Percentiles rank a stretch among this genome's conserved stretches.
These are phyloP conservation scores for Chenopodium quinoa DNA, from an alignment of 148 eudicot species.

Conservation along the genomic window DNA sequence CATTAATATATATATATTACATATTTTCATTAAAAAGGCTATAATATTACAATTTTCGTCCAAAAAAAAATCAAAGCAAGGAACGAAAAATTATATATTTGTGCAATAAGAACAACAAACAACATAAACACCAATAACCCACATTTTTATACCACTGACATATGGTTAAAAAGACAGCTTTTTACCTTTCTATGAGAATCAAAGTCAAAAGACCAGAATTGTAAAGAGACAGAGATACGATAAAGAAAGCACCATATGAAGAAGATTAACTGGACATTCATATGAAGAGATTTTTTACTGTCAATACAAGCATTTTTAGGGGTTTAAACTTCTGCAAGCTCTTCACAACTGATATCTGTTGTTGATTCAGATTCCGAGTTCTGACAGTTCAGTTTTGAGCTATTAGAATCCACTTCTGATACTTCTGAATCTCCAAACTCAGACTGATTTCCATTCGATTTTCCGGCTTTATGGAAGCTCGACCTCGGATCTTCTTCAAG, in stretches of 20 bases:
- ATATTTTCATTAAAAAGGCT: too few relatives aligned
- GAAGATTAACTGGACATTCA: neutral
- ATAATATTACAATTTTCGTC: too few relatives aligned
- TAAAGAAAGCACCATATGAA: neutral
- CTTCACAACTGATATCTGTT: constrained; percentile 9
- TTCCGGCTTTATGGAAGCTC: constrained; percentile 32
- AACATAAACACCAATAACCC: neutral
- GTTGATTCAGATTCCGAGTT: constrained; percentile 28
- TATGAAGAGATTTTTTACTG: neutral
- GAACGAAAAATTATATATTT: too few relatives aligned
- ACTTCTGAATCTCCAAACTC: constrained; percentile 55
- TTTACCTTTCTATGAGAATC: neutral
- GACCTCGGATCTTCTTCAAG: constrained; percentile 53
- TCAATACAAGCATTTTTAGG: constrained; percentile 5
- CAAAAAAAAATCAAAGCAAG: too few relatives aligned
- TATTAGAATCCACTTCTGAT: constrained; percentile 43
- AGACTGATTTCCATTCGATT: constrained; percentile 30
- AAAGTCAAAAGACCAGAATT: neutral
- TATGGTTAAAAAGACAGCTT: neutral
- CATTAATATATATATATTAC: too few relatives aligned
- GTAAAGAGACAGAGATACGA: neutral
- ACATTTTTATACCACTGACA: neutral
- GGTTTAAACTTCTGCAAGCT: constrained; percentile 25
- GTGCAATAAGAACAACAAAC: too few relatives aligned
- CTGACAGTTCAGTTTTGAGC: constrained; percentile 28